A percentile compares a stretch with the other conserved stretches of the same genome.
Conservation (phyloP, 805 yeast genomes). For the Ogataea methylovora region DNA sequence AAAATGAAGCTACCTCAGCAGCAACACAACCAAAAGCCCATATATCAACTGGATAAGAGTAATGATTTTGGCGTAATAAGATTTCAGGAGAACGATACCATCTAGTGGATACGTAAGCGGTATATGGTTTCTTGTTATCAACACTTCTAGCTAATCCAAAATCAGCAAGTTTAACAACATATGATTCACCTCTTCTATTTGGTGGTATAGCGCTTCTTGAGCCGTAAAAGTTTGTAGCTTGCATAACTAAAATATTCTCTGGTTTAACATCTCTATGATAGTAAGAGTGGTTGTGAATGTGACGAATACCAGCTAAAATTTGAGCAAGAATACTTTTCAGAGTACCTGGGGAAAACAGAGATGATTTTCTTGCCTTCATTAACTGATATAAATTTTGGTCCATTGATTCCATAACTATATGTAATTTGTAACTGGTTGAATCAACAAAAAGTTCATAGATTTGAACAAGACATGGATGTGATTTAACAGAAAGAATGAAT, state of each 20-base stretch:
- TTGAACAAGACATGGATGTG: constrained; percentile 67
- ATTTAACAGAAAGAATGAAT: constrained; percentile 59
- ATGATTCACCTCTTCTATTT: constrained; percentile 33
- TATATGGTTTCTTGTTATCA: constrained; percentile 46
- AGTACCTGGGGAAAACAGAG: constrained; percentile 48
- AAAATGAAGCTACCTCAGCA: constrained; percentile 60
- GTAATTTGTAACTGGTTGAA: constrained; percentile 45
- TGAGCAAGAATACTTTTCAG: constrained; percentile 65
- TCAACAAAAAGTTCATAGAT: constrained; percentile 78
- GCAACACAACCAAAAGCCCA: constrained; percentile 87
- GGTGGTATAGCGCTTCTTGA: constrained; percentile 30
- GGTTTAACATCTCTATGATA: constrained; percentile 93
- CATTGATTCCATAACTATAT: constrained; percentile 86
- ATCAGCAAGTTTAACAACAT: constrained; percentile 70
- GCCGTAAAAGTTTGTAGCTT: constrained; percentile 47
- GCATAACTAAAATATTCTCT: constrained; percentile 74
- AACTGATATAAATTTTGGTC: constrained; percentile 74
- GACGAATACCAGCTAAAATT: constrained; percentile 67
- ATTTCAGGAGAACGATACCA: constrained; percentile 88
- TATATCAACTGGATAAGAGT: constrained; percentile 67
- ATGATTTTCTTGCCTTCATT: constrained; percentile 52
- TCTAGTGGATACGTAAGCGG: constrained; percentile 75
- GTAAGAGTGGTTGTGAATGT: constrained; percentile 63
- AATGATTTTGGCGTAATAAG: constrained; percentile 50
- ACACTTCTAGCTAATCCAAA: constrained; percentile 69